These are phyloP conservation scores for Posidonia australis DNA, from an alignment of 106 monocot species.

Conservation along the genomic window DNA sequence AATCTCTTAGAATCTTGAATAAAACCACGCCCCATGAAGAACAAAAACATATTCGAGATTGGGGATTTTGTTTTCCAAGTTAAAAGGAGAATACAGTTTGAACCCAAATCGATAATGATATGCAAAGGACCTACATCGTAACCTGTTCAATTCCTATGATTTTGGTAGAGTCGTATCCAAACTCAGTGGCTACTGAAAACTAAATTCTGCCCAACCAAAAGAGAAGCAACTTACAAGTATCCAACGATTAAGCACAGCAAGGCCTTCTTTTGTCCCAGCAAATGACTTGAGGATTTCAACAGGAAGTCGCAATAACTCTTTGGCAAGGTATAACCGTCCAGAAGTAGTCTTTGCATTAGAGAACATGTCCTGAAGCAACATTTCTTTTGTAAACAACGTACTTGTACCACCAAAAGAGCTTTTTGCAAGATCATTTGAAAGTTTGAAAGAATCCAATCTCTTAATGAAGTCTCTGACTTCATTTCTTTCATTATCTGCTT, in stretches of 20 bases:
- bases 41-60: no score
- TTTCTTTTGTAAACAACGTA: slow-evolving; percentile 27
- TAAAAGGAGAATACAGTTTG: no score
- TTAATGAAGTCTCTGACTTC: slow-evolving; percentile 68
- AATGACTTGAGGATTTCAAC: slow-evolving; percentile 66
- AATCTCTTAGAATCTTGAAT: no score
- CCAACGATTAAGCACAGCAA: slow-evolving; percentile 71
- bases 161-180: no score
- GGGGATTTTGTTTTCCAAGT: no score
- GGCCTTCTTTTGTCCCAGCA: slow-evolving; percentile 79
- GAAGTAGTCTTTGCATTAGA: slow-evolving; percentile 66
- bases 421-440: slow-evolving; percentile 29
- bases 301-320: slow-evolving; percentile 75
- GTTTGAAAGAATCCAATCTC: slow-evolving; percentile 66
- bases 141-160: no score
- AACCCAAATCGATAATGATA: no score
- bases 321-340: slow-evolving; percentile 73
- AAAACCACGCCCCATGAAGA: no score
- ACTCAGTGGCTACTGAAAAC: no score
- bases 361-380: slow-evolving; percentile 72
- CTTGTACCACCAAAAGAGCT: slow-evolving; percentile 28
- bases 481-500: slow-evolving; percentile 57
- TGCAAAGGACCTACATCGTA: no score
- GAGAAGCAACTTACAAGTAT: slow-evolving; percentile 66
- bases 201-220: not conserved